Base-by-base conservation (phyloP, 164 flowering plant genomes). In the Berberis vulgaris region DNA sequence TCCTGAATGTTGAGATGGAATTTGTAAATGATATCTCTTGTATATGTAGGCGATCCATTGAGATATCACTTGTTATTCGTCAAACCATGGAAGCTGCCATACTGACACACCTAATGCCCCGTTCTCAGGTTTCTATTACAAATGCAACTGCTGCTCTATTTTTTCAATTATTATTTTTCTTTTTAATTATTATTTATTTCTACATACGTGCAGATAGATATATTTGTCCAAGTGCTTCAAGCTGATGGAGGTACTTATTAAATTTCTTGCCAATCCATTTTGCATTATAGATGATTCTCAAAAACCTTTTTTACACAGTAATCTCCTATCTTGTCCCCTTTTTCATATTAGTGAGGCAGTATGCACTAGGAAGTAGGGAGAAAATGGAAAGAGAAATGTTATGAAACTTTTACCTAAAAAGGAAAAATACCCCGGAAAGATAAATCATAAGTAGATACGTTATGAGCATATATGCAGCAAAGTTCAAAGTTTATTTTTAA, bases 1-100 rank as follows among this genome's bases (percentile, higher is more conserved):
- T 26, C 26, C 26, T 26, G 26, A 26, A 26, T 26, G 26, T 26
- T 1, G 7, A 43, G 11, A 38, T 64, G 41, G 6, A 3, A n/a
- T 53, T 43, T 42, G 44, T 63, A 52, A 49, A 49, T 43, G 43
- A 43, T 66, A 64, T 75, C 13, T 38, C 70, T 13, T 58, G 26
- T 50, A 40, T 54, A 9, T 64, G 65, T 77, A 89, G 98, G 82
- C 88, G 97, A 61, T 88, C 98, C 54, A 86, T 90, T 7, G 97
- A 93, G 77, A 88, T 90, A 72, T 87, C 97, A 62, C 74, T 93
- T 26, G 98, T 93, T 55, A 90, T 93, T 71, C 89, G 98, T 26
- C 98, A 93, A 78, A 86, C 97, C 43, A 84, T 93, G 96, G 98
- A 93, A 76, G 95, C 97, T 38, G 86, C 90, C 86, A 93, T 93